Conservation (phyloP, 2,329 filamentous ascomycete species). For the Coniochaeta pulveracea region DNA sequence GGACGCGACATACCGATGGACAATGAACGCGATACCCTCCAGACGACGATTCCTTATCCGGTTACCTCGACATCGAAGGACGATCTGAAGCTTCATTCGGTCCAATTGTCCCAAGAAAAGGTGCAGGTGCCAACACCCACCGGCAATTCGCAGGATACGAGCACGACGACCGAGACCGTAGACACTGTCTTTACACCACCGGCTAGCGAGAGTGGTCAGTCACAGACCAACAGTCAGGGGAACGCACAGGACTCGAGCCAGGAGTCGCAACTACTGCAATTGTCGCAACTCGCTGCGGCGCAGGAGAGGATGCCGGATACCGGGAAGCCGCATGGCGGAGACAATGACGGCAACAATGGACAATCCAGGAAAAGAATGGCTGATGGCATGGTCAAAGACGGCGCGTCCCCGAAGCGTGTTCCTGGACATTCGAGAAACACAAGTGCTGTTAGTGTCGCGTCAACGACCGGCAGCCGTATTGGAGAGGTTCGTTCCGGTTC, state of each 20-base stretch:
- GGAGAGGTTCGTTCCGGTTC: slow-evolving; percentile 62
- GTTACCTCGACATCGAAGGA: no score
- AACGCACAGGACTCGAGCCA: slow-evolving; percentile 35
- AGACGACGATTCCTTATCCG: no score
- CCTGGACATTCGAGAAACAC: slow-evolving; percentile 59
- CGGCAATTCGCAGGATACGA: slow-evolving; percentile 33
- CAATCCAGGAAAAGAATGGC: slow-evolving; percentile 62
- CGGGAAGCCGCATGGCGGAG: slow-evolving; percentile 15
- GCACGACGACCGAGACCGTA: slow-evolving; percentile 22
- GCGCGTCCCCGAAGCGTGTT: slow-evolving; percentile 33
- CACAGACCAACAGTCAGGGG: slow-evolving; percentile 24
- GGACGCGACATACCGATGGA: no score
- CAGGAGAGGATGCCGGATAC: slow-evolving; percentile 34
- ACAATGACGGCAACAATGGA: slow-evolving; percentile 9
- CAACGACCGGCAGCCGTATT: slow-evolving; percentile 57
- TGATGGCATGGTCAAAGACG: slow-evolving; percentile 57
- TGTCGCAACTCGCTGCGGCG: slow-evolving; percentile 46
- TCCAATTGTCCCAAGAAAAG: slow-evolving; percentile 7
- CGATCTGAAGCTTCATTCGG: no score
- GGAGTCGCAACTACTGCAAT: slow-evolving; percentile 42
- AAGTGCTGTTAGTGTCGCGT: slow-evolving; percentile 52
- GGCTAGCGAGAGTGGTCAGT: slow-evolving; percentile 27
- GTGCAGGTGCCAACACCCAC: slow-evolving; percentile 17
- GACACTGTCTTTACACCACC: slow-evolving; percentile 32
- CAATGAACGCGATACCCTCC: no score